These are phyloP conservation scores for Rosa multiflora DNA, from an alignment of 306 rosid species.

Conservation along the genomic window DNA sequence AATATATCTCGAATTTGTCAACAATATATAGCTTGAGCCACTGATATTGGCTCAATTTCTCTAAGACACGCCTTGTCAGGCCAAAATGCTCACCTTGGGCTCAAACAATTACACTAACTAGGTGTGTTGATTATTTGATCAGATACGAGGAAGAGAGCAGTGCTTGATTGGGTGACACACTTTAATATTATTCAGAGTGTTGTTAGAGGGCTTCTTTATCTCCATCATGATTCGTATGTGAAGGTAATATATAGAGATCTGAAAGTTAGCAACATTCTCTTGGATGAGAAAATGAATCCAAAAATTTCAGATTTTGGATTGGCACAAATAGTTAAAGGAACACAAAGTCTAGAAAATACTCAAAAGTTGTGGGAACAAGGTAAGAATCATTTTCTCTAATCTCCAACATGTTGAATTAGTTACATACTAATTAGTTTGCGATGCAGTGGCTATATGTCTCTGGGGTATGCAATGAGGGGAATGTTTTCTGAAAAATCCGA, in stretches of 20 bases:
- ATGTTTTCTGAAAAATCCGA: conserved; percentile 31
- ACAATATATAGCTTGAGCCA: too few species aligned
- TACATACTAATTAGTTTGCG: background rate
- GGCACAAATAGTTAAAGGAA: conserved; percentile 23
- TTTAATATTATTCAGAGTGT: conserved; percentile 21
- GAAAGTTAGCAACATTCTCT: conserved; percentile 33
- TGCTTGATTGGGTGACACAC: conserved; percentile 24
- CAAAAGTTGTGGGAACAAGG: conserved; percentile 37
- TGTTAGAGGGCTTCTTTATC: conserved; percentile 29
- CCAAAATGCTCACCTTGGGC: too few species aligned
- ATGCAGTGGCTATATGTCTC: conserved; percentile 33
- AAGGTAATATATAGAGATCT: conserved; percentile 30
- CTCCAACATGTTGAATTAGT: background rate
- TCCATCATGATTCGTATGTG: conserved; percentile 26
- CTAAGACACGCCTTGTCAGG: too few species aligned
- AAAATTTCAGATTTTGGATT: conserved; percentile 43
- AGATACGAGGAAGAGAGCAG: conserved; percentile 12
- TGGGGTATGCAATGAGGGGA: conserved; percentile 26
- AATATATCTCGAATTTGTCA: too few species aligned
- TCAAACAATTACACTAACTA: background rate
- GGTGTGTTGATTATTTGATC: background rate
- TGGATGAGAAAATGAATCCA: conserved; percentile 35
- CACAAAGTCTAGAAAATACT: conserved; percentile 16
- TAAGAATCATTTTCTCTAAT: background rate
- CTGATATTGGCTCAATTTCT: too few species aligned